Base-by-base conservation (phyloP, 768 basidiomycete species). In the Pisolithus tinctorius region DNA sequence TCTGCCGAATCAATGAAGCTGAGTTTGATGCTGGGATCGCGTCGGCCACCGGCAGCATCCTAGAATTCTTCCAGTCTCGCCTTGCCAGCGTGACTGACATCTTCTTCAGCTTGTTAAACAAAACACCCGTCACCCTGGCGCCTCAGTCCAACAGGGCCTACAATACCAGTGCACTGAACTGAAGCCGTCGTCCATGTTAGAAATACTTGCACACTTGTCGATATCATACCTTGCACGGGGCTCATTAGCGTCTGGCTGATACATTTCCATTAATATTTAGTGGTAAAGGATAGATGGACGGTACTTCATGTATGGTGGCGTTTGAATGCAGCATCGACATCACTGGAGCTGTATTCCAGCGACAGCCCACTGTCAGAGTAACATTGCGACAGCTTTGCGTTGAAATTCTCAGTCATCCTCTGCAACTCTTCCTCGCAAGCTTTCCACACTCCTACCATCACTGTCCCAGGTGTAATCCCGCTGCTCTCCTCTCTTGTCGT, bases 391-490 rank as follows among this genome's bases (percentile, higher is more conserved):
- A 96, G 86, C 54, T 85, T 72, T 53, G 76, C 81, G 45, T 64
- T 65, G 68, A 88, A 92, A 42, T 79, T 67, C 55, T 85, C 81
- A 7, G 86, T 88, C 57, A 92, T 76, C 54, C 79, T 77, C 54
- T 86, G 66, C 52, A 96, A 63, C 60, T 93, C 91, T 48, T 86
- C 84, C 65, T 94, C 91, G 66, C 91, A 91, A 34, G 90, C 84
- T 61, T 81, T 88, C 93, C 93, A 96, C 3, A 95, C 93, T 4
- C 83, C 85, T 25, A 82, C 80, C 70, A 94, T 71, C 38, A 91
- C 83, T 30, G 79, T 83, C 3, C 81, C 81, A 26, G 80, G 71
- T 3, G 77, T 69, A 52, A 81, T 79, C 54, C 71, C 72, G 50
- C 83, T 81, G 17, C 64, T 69, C 29, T 73, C 71, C 52, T 84